phyloP scores from a whole-genome alignment of 1,139 yeast genomes.

The Candida frijolesensis region DNA sequence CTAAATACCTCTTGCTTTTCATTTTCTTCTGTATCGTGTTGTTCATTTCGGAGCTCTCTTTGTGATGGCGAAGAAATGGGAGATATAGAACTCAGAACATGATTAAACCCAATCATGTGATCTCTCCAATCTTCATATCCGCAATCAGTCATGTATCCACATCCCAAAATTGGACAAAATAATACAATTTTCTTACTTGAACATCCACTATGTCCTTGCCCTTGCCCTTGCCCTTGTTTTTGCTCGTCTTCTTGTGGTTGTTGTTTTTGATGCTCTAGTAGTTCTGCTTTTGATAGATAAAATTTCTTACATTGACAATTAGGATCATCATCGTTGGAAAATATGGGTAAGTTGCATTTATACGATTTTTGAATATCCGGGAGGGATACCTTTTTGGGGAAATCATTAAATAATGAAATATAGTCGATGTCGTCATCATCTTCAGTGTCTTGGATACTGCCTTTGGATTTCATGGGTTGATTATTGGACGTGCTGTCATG shows the following conservation, averaged over 20 bases:
- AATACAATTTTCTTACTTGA: slow-evolving; percentile 34
- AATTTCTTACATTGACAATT: slow-evolving; percentile 17
- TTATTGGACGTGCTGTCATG: slow-evolving; percentile 8
- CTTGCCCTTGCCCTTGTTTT: too few relatives aligned
- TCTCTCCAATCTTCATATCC: slow-evolving; percentile 36
- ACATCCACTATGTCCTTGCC: slow-evolving; percentile 22
- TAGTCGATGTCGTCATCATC: slow-evolving; percentile 10
- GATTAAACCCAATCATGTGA: slow-evolving; percentile 24
- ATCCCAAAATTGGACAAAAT: slow-evolving; percentile 44
- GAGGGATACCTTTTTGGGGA: slow-evolving; percentile 29
- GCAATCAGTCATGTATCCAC: slow-evolving; percentile 42
- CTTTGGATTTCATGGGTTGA: background rate
- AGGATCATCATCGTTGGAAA: background rate
- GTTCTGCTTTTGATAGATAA: slow-evolving; percentile 12
- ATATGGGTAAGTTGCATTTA: slow-evolving; percentile 16
- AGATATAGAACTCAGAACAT: background rate
- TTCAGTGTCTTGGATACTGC: background rate
- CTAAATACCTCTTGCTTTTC: background rate
- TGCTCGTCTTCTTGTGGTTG: too few relatives aligned
- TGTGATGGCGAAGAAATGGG: background rate
- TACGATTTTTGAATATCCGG: slow-evolving; percentile 28
- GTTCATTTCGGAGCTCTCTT: background rate
- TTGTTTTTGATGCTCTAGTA: too few relatives aligned
- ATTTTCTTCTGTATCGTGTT: background rate
- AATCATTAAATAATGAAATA: slow-evolving; percentile 20